These are phyloP conservation scores for Rhodotorula sp. DNA, from an alignment of 1,284 basidiomycete species.

Conservation along the genomic window DNA sequence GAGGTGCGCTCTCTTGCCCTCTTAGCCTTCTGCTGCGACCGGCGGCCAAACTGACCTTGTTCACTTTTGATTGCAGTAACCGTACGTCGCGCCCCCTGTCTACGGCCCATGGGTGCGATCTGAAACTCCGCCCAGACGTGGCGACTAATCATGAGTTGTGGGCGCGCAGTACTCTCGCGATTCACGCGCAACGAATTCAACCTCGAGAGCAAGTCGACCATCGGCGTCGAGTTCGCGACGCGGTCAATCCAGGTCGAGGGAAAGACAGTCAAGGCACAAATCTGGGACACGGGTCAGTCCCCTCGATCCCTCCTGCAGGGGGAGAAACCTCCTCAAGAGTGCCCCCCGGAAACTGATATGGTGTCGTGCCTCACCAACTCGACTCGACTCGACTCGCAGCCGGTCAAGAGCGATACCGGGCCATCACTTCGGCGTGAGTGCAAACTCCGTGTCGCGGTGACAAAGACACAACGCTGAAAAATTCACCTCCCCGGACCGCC, in stretches of 20 bases:
- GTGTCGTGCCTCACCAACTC: too few relatives aligned
- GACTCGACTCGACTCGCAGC: conserved; percentile 56
- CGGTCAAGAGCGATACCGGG: conserved; percentile 97
- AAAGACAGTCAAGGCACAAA: conserved; percentile 98
- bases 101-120: too few relatives aligned
- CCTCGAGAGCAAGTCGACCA: conserved; percentile 97
- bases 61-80: conserved; percentile 45
- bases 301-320: conserved; percentile 23
- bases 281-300: conserved; percentile 95
- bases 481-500: conserved; percentile 14
- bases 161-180: conserved; percentile 63
- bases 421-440: conserved; percentile 91
- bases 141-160: neutral
- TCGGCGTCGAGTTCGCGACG: conserved; percentile 97
- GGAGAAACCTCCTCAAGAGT: neutral
- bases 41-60: neutral
- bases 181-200: conserved; percentile 99
- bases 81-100: conserved; percentile 48
- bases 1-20: conserved; percentile 56
- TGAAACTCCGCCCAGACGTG: too few relatives aligned
- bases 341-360: too few relatives aligned
- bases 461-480: neutral
- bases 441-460: neutral
- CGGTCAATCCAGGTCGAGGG: conserved; percentile 90
- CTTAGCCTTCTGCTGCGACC: neutral